Evolutionary conservation across 768 basidiomycete species (phyloP).

Genomic region (Pulveroboletus ravenelii): DNA sequence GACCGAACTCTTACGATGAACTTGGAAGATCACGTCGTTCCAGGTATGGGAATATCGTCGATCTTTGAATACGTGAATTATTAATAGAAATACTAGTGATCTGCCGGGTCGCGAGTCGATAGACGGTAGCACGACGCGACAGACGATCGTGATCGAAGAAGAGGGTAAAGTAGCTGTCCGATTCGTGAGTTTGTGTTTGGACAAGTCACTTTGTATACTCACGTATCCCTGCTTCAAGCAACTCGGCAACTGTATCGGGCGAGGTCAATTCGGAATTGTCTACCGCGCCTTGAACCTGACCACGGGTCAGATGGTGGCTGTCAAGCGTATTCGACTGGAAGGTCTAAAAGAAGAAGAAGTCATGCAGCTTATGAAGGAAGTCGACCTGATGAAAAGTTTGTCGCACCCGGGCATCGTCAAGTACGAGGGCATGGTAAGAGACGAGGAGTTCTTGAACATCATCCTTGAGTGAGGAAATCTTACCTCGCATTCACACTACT

Average conservation of each 20-base stretch:
- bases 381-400: conserved; percentile 85
- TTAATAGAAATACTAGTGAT: conserved; percentile 60
- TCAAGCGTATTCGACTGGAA: conserved; percentile 89
- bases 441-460: conserved; percentile 84
- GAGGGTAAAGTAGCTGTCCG: conserved; percentile 75
- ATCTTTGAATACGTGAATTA: conserved; percentile 45
- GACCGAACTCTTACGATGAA: conserved; percentile 69
- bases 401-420: conserved; percentile 95
- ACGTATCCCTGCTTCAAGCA: conserved; percentile 49
- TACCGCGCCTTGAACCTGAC: conserved; percentile 92
- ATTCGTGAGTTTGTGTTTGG: conserved; percentile 56
- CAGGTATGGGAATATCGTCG: conserved; percentile 71
- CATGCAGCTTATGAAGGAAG: conserved; percentile 87
- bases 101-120: conserved; percentile 54
- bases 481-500: not conserved
- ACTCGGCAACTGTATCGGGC: conserved; percentile 96
- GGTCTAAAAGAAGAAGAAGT: conserved; percentile 91
- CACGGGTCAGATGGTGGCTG: conserved; percentile 98
- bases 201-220: conserved; percentile 7
- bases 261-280: conserved; percentile 95
- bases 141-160: conserved; percentile 73
- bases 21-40: conserved; percentile 52
- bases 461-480: conserved; percentile 74
- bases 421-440: conserved; percentile 93
- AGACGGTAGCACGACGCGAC: conserved; percentile 60